Base-by-base conservation (phyloP, 257 asterid species). In the Fraxinus anomala region DNA sequence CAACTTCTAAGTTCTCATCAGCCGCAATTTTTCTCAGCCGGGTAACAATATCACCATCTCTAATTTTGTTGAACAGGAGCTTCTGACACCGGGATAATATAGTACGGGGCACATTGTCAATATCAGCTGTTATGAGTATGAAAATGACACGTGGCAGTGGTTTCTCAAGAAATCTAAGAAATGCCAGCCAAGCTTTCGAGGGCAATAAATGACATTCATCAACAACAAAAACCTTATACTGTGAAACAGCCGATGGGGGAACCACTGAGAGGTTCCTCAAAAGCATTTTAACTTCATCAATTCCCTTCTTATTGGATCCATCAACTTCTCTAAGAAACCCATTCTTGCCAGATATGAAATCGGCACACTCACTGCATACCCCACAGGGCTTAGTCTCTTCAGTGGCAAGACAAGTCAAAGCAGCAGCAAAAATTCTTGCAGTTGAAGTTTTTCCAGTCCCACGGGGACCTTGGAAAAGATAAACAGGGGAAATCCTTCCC, bases 381-480 rank as follows among this genome's bases (percentile, higher is more conserved):
- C 99, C 98, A 76, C 99, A 96, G 49, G 99, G 98, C 81, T 91
- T 93, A 65, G 84, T 80, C 85, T 88, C 97, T 66, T 91, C 93
- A 28, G 93, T 75, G 49, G 97, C 92, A 76, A 94, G 90, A 88
- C 99, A 96, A 89, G 91, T 96, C 78, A 96, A 80, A 77, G 99
- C 97, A 28, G 94, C 96, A 49, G 96, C 89, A 72, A 96, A 91
- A 49, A 96, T 92, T 72, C 97, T 83, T 7, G 97, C 99, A 1
- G 94, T 88, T 81, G 98, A 93, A 72, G 96, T 91, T 81, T 96
- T 96, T 56, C 99, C 99, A 2, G 96, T 94, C 63, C 99, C 99
- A 21, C 99, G 97, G 8, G 97, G 98, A 78, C 99, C 99, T 78
- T 93, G 98, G 84, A 96, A 91, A 70, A 96, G 96, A 85, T 92